Conservation (phyloP, 345 rosid species). For the Anacardium occidentale region DNA sequence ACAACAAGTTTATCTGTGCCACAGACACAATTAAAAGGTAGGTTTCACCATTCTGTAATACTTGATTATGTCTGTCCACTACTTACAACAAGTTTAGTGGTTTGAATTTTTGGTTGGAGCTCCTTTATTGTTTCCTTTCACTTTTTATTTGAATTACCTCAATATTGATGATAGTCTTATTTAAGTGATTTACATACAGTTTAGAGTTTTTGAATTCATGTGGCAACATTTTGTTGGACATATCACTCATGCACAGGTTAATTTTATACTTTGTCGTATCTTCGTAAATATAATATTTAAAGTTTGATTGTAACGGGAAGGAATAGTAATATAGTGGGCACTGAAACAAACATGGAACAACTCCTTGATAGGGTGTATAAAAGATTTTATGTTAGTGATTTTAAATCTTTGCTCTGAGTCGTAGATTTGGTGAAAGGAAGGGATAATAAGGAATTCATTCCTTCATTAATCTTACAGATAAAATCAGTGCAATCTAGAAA, state of each 20-base stretch:
- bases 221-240: background rate
- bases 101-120: background rate
- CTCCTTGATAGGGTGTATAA: slow-evolving; percentile 77
- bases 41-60: slow-evolving; percentile 1
- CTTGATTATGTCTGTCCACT: background rate
- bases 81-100: background rate
- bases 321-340: slow-evolving; percentile 94
- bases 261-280: background rate
- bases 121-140: slow-evolving; percentile 4
- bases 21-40: slow-evolving; percentile 98
- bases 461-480: slow-evolving; percentile 51
- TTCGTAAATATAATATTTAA: background rate
- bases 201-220: background rate
- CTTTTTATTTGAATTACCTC: background rate
- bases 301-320: slow-evolving; percentile 56
- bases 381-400: background rate
- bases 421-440: background rate
- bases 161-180: background rate
- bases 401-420: slow-evolving; percentile 5
- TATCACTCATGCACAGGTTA: background rate
- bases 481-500: slow-evolving; percentile 95
- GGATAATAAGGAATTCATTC: background rate
- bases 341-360: slow-evolving; percentile 95
- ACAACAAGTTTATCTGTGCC: slow-evolving; percentile 96
- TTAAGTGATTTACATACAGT: background rate